Evolutionary conservation across 129 eudicot species (phyloP).

Genomic region (Glebionis coronaria): DNA sequence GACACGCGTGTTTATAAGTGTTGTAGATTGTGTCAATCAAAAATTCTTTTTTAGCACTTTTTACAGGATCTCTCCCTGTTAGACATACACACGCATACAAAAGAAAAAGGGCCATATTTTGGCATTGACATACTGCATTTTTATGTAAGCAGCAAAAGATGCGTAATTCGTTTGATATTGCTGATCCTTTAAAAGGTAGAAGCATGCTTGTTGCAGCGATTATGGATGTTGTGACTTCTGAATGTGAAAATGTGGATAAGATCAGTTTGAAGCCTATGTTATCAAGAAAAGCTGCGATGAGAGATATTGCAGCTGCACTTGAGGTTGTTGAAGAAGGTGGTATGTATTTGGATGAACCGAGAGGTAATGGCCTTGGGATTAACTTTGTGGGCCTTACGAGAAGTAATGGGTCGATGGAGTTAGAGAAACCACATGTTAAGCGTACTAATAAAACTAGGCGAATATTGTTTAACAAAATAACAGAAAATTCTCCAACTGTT

Average conservation of each 20-base stretch:
- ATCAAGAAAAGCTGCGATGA: constrained; percentile 73
- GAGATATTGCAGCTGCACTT: constrained; percentile 91
- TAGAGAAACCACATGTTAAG: constrained; percentile 27
- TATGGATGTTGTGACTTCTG: constrained; percentile 93
- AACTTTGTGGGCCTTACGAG: constrained; percentile 75
- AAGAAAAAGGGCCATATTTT: constrained; percentile 10
- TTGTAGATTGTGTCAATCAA: too few species aligned
- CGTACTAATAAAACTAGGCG: constrained; percentile 25
- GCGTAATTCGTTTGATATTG: constrained; percentile 52
- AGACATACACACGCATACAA: not conserved
- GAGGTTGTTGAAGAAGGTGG: constrained; percentile 93
- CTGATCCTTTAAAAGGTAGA: constrained; percentile 90
- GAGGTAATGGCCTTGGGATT: constrained; percentile 56
- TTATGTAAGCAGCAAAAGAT: constrained; percentile 63
- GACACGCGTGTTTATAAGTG: too few species aligned
- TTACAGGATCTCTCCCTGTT: not conserved
- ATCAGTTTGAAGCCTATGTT: constrained; percentile 52
- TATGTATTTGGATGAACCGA: constrained; percentile 65
- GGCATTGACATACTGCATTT: constrained; percentile 39
- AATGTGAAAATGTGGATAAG: constrained; percentile 60
- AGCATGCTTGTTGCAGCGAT: constrained; percentile 99
- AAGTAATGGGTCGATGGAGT: constrained; percentile 38
- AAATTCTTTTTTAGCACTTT: too few species aligned
- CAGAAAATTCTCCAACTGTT: constrained; percentile 43
- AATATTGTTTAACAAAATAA: constrained; percentile 42